Evolutionary conservation across 2,329 filamentous ascomycete genomes (phyloP).

Genomic region (Neocucurbitaria cava): DNA sequence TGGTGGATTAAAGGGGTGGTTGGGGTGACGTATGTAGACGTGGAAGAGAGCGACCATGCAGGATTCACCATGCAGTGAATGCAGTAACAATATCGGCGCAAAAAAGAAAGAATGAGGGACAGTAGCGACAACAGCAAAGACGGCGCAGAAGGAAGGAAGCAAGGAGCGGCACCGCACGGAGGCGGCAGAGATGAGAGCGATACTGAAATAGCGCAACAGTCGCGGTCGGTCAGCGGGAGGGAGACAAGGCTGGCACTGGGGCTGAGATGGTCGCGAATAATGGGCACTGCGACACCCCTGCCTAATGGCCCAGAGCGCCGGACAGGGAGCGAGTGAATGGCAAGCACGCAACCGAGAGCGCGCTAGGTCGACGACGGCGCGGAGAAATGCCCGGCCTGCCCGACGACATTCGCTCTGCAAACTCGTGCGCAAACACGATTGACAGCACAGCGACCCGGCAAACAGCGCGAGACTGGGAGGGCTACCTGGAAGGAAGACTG

Average conservation of each 20-base stretch:
- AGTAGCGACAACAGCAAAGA: slow-evolving; percentile 21
- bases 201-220: slow-evolving; percentile 25
- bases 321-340: slow-evolving; percentile 14
- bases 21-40: slow-evolving; percentile 39
- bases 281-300: slow-evolving; percentile 14
- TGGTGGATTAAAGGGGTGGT: slow-evolving; percentile 15
- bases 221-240: slow-evolving; percentile 19
- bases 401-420: slow-evolving; percentile 25
- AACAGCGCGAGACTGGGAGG: slow-evolving; percentile 4
- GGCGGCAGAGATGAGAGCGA: slow-evolving; percentile 19
- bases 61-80: slow-evolving; percentile 21
- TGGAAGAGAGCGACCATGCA: slow-evolving; percentile 19
- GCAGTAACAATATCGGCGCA: slow-evolving; percentile 15
- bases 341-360: slow-evolving; percentile 10
- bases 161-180: slow-evolving; percentile 41
- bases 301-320: neutral
- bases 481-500: neutral
- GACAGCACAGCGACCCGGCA: slow-evolving; percentile 14
- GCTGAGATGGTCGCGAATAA: slow-evolving; percentile 6
- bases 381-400: slow-evolving; percentile 10
- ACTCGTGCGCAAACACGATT: slow-evolving; percentile 4
- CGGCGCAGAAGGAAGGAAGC: slow-evolving; percentile 14
- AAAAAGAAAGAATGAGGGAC: slow-evolving; percentile 23
- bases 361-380: slow-evolving; percentile 1
- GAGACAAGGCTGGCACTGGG: slow-evolving; percentile 28